These are phyloP conservation scores for Yamadazyma spencermartinsiae DNA, from an alignment of 1,139 yeast species.

Conservation along the genomic window DNA sequence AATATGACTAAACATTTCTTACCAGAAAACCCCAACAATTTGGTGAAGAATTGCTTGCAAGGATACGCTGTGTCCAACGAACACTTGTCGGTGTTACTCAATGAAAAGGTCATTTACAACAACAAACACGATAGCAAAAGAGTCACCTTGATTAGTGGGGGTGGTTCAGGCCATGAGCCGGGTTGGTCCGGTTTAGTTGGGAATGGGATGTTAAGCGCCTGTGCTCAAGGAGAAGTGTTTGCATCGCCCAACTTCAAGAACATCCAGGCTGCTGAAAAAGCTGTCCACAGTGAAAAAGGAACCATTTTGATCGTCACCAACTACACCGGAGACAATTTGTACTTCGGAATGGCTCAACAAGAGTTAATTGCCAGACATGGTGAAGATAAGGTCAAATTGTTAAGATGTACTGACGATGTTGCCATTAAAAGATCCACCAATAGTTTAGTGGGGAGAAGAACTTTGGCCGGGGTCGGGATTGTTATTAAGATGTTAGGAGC, in stretches of 20 bases:
- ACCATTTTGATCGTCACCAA: conserved; percentile 26
- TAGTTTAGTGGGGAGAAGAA: conserved; percentile 50
- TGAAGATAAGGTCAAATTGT: conserved; percentile 19
- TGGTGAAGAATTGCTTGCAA: conserved; percentile 20
- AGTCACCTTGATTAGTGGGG: conserved; percentile 28
- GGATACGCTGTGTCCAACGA: conserved; percentile 20
- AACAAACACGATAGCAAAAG: conserved; percentile 24
- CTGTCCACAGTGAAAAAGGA: conserved; percentile 24
- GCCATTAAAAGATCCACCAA: conserved; percentile 46
- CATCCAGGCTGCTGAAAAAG: conserved; percentile 36
- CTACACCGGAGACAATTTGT: conserved; percentile 35
- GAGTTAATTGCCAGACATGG: conserved; percentile 28
- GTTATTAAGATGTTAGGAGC: conserved; percentile 49
- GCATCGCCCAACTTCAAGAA: conserved; percentile 46
- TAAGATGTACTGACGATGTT: conserved; percentile 44
- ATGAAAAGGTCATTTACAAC: conserved; percentile 38
- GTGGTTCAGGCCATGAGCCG: conserved; percentile 50
- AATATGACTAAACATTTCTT: conserved; percentile 22
- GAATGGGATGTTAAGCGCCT: conserved; percentile 44
- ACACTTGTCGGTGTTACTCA: conserved; percentile 23
- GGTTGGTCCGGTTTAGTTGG: conserved; percentile 48
- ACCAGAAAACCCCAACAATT: conserved; percentile 19
- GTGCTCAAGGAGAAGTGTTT: conserved; percentile 48
- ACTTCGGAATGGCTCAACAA: conserved; percentile 37
- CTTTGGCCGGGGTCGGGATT: conserved; percentile 47